phyloP scores from a whole-genome alignment of 108 stramenopile genomes.

The Mediolabrus comicus region DNA sequence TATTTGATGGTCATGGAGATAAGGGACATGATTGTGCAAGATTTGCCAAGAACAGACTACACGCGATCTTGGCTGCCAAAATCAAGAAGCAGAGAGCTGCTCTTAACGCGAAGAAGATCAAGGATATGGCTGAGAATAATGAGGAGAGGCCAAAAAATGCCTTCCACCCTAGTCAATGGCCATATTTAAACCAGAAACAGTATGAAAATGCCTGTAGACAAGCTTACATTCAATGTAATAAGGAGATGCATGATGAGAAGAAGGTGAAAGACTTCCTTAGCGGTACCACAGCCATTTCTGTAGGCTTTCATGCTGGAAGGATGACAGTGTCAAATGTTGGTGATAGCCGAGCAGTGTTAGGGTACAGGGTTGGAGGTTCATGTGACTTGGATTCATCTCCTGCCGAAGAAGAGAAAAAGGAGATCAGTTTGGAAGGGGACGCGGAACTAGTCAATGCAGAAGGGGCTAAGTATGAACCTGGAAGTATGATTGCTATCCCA shows the following conservation, averaged over 20 bases:
- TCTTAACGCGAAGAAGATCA: slow-evolving; percentile 1
- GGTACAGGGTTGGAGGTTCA: slow-evolving; percentile 32
- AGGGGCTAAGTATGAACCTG: background rate
- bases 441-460: background rate
- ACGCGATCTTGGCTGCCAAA: slow-evolving; percentile 25
- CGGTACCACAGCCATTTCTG: slow-evolving; percentile 93
- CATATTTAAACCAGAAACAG: slow-evolving; percentile 62
- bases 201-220: slow-evolving; percentile 48
- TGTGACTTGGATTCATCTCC: background rate
- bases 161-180: slow-evolving; percentile 1
- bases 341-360: slow-evolving; percentile 92
- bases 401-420: slow-evolving; percentile 65
- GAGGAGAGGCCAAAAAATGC: slow-evolving; percentile 12
- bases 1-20: slow-evolving; percentile 90
- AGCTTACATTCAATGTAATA: slow-evolving; percentile 75
- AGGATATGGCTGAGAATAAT: slow-evolving; percentile 31
- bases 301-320: slow-evolving; percentile 80
- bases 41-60: slow-evolving; percentile 71
- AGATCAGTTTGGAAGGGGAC: slow-evolving; percentile 37
- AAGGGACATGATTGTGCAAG: slow-evolving; percentile 84
- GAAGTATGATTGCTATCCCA: slow-evolving; percentile 56
- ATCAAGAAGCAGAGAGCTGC: slow-evolving; percentile 19
- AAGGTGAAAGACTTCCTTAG: slow-evolving; percentile 88
- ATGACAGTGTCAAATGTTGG: slow-evolving; percentile 96
- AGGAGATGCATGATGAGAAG: slow-evolving; percentile 54